Conservation (phyloP, 352 stramenopile genomes). For the Albugo candida region DNA sequence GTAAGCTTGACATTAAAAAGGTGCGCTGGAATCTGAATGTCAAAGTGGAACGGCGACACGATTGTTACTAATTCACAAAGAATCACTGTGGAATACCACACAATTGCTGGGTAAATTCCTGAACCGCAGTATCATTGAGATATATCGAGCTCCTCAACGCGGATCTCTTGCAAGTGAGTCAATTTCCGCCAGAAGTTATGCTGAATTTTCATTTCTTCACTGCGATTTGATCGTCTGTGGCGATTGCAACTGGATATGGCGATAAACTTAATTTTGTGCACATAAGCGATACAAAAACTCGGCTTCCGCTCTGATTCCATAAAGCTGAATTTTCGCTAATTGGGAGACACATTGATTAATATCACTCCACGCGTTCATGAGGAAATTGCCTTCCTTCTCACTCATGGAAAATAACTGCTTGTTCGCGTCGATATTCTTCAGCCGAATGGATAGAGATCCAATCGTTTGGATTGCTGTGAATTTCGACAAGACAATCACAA, state of each 20-base stretch:
- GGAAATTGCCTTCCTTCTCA: conserved; percentile 91
- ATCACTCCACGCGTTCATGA: conserved; percentile 91
- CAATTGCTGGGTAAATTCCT: conserved; percentile 82
- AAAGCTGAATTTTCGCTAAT: conserved; percentile 93
- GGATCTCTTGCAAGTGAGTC: conserved; percentile 73
- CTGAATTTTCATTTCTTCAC: conserved; percentile 71
- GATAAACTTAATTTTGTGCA: conserved; percentile 9
- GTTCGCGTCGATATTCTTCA: conserved; percentile 96
- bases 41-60: conserved; percentile 11
- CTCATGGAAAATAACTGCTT: conserved; percentile 93
- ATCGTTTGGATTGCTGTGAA: conserved; percentile 90
- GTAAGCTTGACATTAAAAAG: conserved; percentile 22
- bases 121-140: conserved; percentile 49
- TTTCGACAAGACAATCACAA: conserved; percentile 91
- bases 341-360: conserved; percentile 95
- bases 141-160: conserved; percentile 81
- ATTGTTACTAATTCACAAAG: conserved; percentile 31
- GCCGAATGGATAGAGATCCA: conserved; percentile 83
- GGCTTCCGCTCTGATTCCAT: conserved; percentile 58
- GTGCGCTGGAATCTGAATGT: conserved; percentile 5
- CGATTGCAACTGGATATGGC: conserved; percentile 6
- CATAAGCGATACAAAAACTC: conserved; percentile 68
- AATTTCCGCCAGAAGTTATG: conserved; percentile 65
- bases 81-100: conserved; percentile 84
- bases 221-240: conserved; percentile 40